phyloP scores from a whole-genome alignment of 768 basidiomycete species.

The Leucogyrophana mollusca region DNA sequence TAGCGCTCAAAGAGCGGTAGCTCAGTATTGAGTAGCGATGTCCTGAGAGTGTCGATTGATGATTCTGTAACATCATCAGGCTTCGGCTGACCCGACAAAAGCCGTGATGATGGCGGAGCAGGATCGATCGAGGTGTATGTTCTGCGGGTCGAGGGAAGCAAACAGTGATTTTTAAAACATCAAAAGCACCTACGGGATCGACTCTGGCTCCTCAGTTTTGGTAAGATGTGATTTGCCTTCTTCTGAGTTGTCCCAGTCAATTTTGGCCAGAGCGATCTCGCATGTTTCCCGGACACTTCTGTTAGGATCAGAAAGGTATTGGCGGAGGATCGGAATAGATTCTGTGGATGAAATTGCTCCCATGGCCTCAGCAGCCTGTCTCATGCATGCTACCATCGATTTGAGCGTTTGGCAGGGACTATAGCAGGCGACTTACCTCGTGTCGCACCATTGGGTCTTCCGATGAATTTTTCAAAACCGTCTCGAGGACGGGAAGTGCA shows the following conservation, averaged over 20 bases:
- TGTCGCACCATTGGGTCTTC: conserved; percentile 98
- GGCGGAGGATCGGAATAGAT: conserved; percentile 67
- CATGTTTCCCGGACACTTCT: conserved; percentile 90
- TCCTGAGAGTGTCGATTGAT: conserved; percentile 53
- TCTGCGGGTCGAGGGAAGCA: conserved; percentile 33
- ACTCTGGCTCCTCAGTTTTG: conserved; percentile 27
- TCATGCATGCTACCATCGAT: conserved; percentile 12
- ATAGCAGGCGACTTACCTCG: conserved; percentile 55
- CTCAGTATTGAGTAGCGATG: conserved; percentile 60
- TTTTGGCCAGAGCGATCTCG: conserved; percentile 94
- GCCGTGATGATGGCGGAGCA: conserved; percentile 73
- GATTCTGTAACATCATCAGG: conserved; percentile 47
- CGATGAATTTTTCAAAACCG: conserved; percentile 62
- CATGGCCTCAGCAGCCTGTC: conserved; percentile 96
- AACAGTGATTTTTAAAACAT: neutral
- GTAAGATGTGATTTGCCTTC: conserved; percentile 55
- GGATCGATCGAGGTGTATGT: conserved; percentile 86
- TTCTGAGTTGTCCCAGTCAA: conserved; percentile 85
- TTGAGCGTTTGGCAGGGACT: neutral
- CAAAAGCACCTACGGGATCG: conserved; percentile 35
- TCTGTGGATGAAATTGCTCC: conserved; percentile 79
- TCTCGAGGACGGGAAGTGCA: conserved; percentile 79
- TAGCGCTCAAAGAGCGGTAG: conserved; percentile 89
- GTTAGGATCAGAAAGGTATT: conserved; percentile 71
- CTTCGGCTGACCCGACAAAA: conserved; percentile 54